Evolutionary conservation across 2,329 filamentous ascomycete species (phyloP), one percentile per base, ranked within the genome.

Genomic region (Pyrenophora graminea): DNA sequence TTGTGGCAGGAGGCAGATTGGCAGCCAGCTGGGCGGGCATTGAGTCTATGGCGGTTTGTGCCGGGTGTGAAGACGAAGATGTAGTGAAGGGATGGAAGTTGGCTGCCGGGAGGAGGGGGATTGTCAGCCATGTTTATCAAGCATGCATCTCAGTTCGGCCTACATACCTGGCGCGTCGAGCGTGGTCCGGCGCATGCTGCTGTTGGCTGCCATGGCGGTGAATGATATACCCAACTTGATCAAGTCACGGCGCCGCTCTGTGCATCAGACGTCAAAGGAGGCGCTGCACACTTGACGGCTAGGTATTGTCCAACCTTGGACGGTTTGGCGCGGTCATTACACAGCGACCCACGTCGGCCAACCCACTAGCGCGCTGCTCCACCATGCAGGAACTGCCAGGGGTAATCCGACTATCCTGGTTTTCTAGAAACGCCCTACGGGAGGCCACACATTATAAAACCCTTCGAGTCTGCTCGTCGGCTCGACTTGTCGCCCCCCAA

Each of bases 1-100:
- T 25, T 5, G 56, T 55, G 40, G 52, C 50, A n/a, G 59, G 40
- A 7, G 64, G 53, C 52, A 66, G 53, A 1, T 61, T 51, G 23
- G 66, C 43, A 25, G 63, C 55, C 52, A 66, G 62, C 61, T 66
- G 65, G 13, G 60, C 51, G 33, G 67, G 57, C 63, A 69, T 64
- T 21, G 61, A 53, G 41, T 69, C 66, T 53, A 59, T 47, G 48
- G 68, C 63, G 9, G 64, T 65, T 30, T 67, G 67, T 7, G 64
- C 67, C 25, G 55, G 55, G 46, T 66, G 63, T 25, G 23, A 25
- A 25, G 8, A 25, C 43, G 61, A 61, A 32, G 64, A 57, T 15
- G 56, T 55, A 49, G 57, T 59, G 56, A 47, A 63, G 46, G 63
- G 59, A 44, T 63, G 56, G 48, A 58, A 48, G 45, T 52, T 63